Evolutionary conservation across 2,329 filamentous ascomycete species (phyloP).

Genomic region (Colletotrichum camelliae): DNA sequence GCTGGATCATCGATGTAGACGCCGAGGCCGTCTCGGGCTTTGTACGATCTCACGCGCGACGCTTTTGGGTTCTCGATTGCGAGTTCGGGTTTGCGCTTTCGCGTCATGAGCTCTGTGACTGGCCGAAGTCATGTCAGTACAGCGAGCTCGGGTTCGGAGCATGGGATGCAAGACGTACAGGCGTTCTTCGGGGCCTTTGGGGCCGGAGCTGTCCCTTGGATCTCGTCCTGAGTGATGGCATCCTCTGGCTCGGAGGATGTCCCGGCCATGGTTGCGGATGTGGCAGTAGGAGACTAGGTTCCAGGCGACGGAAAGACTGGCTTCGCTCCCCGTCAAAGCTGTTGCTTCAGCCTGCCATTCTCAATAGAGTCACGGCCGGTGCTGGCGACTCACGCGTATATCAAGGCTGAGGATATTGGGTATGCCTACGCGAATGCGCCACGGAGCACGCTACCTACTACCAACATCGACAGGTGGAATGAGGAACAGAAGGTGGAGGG

Average conservation of each 20-base stretch:
- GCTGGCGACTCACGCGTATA: not conserved
- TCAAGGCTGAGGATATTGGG: not conserved
- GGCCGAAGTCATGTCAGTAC: not conserved
- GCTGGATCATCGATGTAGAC: conserved; percentile 70
- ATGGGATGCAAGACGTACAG: conserved; percentile 35
- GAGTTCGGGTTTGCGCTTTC: conserved; percentile 36
- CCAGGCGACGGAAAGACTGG: not conserved
- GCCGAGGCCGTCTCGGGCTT: conserved; percentile 66
- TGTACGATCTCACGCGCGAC: conserved; percentile 39
- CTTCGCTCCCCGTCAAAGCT: not conserved
- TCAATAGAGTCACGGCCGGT: not conserved
- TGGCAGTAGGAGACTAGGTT: not conserved
- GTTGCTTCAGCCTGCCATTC: not conserved
- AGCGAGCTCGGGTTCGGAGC: not conserved
- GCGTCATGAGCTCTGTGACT: conserved; percentile 43
- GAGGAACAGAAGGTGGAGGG: not conserved
- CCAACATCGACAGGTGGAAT: not conserved
- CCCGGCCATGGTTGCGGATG: conserved; percentile 26
- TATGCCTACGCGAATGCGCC: not conserved
- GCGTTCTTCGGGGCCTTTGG: conserved; percentile 40
- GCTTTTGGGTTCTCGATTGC: conserved; percentile 13
- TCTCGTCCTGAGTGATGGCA: conserved; percentile 48
- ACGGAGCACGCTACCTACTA: not conserved
- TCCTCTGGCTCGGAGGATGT: conserved; percentile 38
- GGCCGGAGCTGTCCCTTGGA: conserved; percentile 35